Conservation (phyloP, 1,139 yeast species). For the Kazachstania sp. region DNA sequence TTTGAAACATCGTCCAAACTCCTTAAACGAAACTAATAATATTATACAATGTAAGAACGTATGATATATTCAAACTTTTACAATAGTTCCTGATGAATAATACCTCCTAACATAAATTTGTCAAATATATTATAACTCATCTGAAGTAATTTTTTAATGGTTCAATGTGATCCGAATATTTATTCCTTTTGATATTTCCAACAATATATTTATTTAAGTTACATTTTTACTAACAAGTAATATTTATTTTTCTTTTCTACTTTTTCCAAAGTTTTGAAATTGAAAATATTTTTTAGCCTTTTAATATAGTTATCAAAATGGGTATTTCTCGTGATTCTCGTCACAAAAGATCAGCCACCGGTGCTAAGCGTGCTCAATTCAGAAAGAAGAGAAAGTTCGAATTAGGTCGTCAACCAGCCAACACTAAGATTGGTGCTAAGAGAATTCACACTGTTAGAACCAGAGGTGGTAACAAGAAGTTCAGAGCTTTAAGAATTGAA, state of each 20-base stretch:
- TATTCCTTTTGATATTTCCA: neutral
- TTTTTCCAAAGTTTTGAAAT: neutral
- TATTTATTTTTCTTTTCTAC: too few species aligned
- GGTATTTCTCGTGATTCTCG: slow-evolving; percentile 99
- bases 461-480: slow-evolving; percentile 99
- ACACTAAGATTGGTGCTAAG: slow-evolving; percentile 98
- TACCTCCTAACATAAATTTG: too few species aligned
- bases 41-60: too few species aligned
- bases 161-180: too few species aligned
- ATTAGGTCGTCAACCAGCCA: slow-evolving; percentile 99
- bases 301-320: slow-evolving; percentile 42
- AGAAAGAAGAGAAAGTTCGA: slow-evolving; percentile 99
- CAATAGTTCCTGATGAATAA: too few species aligned
- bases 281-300: neutral
- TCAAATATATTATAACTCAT: too few species aligned
- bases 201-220: neutral
- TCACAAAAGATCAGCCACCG: slow-evolving; percentile 99
- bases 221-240: slow-evolving; percentile 2
- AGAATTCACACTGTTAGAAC: slow-evolving; percentile 99
- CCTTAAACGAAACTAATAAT: too few species aligned
- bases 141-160: too few species aligned
- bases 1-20: too few species aligned
- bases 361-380: slow-evolving; percentile 99
- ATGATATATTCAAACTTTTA: too few species aligned
- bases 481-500: slow-evolving; percentile 99